Evolutionary conservation across 2,329 filamentous ascomycete genomes (phyloP).

Genomic region (Ophioceras dolichostomum): DNA sequence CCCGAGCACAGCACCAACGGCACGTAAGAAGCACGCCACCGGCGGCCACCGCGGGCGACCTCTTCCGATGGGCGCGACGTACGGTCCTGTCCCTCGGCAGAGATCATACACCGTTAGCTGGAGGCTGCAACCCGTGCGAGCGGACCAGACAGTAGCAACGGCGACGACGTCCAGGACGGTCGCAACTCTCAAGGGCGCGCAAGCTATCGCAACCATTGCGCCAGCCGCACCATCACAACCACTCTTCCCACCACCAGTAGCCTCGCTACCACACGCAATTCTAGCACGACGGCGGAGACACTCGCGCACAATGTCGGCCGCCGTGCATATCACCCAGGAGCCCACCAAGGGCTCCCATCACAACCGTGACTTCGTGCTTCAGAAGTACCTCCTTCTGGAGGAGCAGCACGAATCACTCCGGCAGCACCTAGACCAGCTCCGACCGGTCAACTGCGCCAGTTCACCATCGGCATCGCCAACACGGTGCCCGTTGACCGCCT

Average conservation of each 20-base stretch:
- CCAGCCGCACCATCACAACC: no score
- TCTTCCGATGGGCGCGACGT: not conserved
- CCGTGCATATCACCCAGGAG: not conserved
- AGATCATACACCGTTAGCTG: not conserved
- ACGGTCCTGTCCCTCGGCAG: not conserved
- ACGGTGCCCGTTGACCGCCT: conserved; percentile 24
- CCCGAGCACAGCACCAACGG: no score
- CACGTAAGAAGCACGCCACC: no score
- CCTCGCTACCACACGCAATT: not conserved
- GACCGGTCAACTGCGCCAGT: conserved; percentile 20
- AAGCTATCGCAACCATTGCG: no score
- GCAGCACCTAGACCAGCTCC: conserved; percentile 37
- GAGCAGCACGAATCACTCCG: conserved; percentile 41
- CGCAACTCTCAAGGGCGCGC: no score
- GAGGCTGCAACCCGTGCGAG: not conserved
- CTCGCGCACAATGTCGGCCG: not conserved
- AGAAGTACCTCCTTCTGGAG: conserved; percentile 40
- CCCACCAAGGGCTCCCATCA: conserved; percentile 10
- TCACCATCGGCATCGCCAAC: no score
- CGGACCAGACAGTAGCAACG: not conserved
- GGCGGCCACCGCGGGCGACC: no score
- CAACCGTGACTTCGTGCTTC: conserved; percentile 34
- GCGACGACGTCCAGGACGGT: no score
- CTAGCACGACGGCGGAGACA: not conserved
- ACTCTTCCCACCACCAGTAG: not conserved